Evolutionary conservation across 768 basidiomycete genomes (phyloP), one percentile per base, ranked within the genome.

Genomic region (Austroboletus festivus): DNA sequence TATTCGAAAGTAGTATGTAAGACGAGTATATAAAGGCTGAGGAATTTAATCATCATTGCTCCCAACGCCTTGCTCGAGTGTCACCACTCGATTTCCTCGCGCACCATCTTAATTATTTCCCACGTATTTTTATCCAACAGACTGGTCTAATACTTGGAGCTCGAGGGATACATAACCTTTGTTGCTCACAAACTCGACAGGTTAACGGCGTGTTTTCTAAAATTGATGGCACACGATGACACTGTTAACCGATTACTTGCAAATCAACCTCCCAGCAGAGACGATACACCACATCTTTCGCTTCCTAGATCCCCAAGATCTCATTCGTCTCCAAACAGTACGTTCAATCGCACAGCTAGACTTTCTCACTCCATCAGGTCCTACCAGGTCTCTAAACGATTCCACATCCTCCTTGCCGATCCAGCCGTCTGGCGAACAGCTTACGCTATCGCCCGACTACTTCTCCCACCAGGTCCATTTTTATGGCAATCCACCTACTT

Each of bases 401-500:
- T 60, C 30, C 23, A 37, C 13, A 38, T 31, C 28, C 48, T 59
- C 44, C 21, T 52, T 31, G 4, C 31, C 1, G 59, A 62, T 10
- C 33, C 46, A 4, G 33, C 33, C 13, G 4, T 62, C 18, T 59
- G 59, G 59, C 50, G 48, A 24, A 33, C 38, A 34, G 1, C 39
- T 38, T 59, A 62, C 20, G 1, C 56, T 30, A 42, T 19, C 7
- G 9, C 37, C 6, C 47, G 26, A 38, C 53, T 56, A 15, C 51
- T 44, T 4, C 60, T 57, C 31, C 59, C 57, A 16, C 48, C 57
- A 0, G 59, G 59, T n/a, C 53, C 53, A 2, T 60, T 52, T 5
- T 10, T 42, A 11, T 60, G 59, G 60, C 57, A 60, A 44, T 56
- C 60, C 21, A 48, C 6, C 15, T 46, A 7, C 22, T 52, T 50